Evolutionary conservation across 1,284 basidiomycete genomes (phyloP).

Genomic region (Ceratobasidium theobromae): DNA sequence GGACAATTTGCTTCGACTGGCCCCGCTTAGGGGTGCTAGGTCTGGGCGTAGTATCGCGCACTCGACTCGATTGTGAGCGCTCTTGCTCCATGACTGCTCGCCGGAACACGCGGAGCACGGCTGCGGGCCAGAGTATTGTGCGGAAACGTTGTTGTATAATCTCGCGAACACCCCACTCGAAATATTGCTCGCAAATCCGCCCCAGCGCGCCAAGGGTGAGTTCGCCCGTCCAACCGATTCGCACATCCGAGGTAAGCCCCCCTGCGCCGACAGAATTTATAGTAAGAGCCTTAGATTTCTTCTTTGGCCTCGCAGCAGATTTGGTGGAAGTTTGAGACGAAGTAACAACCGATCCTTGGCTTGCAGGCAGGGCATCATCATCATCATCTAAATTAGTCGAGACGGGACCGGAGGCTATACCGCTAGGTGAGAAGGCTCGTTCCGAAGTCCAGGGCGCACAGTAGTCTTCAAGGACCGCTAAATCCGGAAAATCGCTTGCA

Average conservation of each 20-base stretch:
- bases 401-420: background rate
- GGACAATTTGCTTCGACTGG: slow-evolving; percentile 32
- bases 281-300: background rate
- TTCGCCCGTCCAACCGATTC: slow-evolving; percentile 49
- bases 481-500: slow-evolving; percentile 24
- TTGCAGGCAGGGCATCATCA: background rate
- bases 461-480: slow-evolving; percentile 16
- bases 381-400: background rate
- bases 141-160: slow-evolving; percentile 75
- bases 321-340: slow-evolving; percentile 26
- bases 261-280: slow-evolving; percentile 19
- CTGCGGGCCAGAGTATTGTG: slow-evolving; percentile 71
- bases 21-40: slow-evolving; percentile 49
- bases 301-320: slow-evolving; percentile 8
- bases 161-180: slow-evolving; percentile 86
- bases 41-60: slow-evolving; percentile 3
- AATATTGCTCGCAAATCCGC: slow-evolving; percentile 75
- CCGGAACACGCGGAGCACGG: slow-evolving; percentile 64
- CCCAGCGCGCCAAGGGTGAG: slow-evolving; percentile 74
- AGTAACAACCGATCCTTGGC: slow-evolving; percentile 19
- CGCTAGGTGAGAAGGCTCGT: slow-evolving; percentile 2
- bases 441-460: slow-evolving; percentile 29
- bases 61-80: slow-evolving; percentile 31
- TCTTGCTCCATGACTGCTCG: slow-evolving; percentile 54
- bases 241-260: slow-evolving; percentile 20